These are phyloP conservation scores for Cladosporium sp. DNA, from an alignment of 2,329 filamentous ascomycete species.

Conservation along the genomic window DNA sequence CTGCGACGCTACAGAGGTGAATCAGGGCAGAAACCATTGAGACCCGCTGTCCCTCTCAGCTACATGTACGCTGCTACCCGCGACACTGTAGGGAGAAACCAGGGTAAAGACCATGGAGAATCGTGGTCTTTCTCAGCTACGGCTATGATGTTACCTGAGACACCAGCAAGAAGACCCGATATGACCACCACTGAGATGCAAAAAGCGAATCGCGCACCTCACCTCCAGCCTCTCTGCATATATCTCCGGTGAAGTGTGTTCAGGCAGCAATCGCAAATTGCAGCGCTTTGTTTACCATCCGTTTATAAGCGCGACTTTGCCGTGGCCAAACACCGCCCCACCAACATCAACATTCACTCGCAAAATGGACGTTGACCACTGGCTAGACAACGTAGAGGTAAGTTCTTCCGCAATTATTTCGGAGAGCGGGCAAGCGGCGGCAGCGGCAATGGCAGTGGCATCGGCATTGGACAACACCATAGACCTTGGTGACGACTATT, in stretches of 20 bases:
- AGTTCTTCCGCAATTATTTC: not conserved
- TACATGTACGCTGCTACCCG: too few species aligned
- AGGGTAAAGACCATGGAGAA: too few species aligned
- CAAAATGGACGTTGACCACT: not conserved
- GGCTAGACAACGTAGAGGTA: not conserved
- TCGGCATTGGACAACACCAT: not conserved
- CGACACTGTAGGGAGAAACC: too few species aligned
- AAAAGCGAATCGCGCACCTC: not conserved
- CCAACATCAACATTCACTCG: not conserved
- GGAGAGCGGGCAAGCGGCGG: not conserved
- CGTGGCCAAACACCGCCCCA: not conserved
- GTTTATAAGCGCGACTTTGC: not conserved
- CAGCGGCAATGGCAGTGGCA: not conserved
- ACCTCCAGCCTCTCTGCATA: not conserved
- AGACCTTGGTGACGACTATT: not conserved
- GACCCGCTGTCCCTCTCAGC: too few species aligned
- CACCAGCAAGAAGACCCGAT: too few species aligned
- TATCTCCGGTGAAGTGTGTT: not conserved
- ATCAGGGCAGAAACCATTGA: too few species aligned
- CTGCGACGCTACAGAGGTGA: too few species aligned
- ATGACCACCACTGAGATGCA: not conserved
- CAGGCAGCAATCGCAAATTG: not conserved
- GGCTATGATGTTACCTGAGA: too few species aligned
- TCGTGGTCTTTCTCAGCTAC: too few species aligned
- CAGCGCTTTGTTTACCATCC: not conserved